These are phyloP conservation scores for Hygrocybe coccinea DNA, from an alignment of 768 basidiomycete genomes.

Conservation along the genomic window DNA sequence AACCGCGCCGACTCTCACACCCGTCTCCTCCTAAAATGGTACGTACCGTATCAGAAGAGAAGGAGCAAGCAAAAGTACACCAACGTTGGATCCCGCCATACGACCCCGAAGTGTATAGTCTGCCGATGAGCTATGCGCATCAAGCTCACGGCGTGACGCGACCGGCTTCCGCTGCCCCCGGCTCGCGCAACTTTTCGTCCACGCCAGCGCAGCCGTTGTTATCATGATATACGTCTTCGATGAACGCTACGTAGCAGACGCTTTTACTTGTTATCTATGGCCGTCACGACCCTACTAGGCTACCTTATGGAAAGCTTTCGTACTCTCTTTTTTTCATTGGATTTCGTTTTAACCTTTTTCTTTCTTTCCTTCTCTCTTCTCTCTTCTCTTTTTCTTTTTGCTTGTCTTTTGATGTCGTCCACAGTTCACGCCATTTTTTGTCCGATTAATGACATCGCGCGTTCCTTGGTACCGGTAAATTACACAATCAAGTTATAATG, in stretches of 20 bases:
- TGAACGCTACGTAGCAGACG: neutral
- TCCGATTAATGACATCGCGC: too few species aligned
- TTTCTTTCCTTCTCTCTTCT: neutral
- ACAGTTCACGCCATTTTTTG: neutral
- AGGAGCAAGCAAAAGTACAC: slow-evolving; percentile 49
- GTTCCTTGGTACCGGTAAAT: too few species aligned
- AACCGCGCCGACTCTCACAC: slow-evolving; percentile 47
- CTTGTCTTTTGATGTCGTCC: neutral
- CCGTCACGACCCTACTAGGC: neutral
- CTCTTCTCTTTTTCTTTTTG: neutral
- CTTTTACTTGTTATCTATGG: neutral
- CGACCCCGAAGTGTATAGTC: slow-evolving; percentile 14
- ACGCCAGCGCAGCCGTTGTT: neutral
- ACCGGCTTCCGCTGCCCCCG: slow-evolving; percentile 4
- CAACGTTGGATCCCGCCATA: slow-evolving; percentile 62
- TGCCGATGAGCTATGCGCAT: neutral
- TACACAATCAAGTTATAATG: too few species aligned
- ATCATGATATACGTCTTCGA: slow-evolving; percentile 3
- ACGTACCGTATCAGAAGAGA: slow-evolving; percentile 64
- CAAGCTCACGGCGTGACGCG: neutral
- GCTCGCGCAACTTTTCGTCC: neutral
- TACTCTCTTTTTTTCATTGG: neutral
- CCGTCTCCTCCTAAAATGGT: slow-evolving; percentile 54
- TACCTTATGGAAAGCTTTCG: neutral
- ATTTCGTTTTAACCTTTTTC: too few species aligned